phyloP scores from a whole-genome alignment of 257 asterid genomes.

The Henckelia pumila region DNA sequence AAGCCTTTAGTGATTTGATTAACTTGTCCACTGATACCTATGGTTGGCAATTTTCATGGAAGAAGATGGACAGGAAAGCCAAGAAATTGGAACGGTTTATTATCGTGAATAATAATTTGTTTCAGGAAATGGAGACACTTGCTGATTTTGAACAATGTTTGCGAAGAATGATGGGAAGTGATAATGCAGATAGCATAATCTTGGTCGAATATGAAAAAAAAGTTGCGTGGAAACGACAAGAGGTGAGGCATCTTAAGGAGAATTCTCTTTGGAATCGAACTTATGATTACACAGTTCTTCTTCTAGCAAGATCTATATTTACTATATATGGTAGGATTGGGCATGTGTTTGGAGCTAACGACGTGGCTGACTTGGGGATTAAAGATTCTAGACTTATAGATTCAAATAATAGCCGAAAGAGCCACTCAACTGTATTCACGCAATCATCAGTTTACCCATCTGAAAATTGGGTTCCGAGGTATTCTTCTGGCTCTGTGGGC shows the following conservation, averaged over 20 bases:
- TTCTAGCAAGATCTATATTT: conserved; percentile 73
- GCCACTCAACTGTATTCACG: conserved; percentile 58
- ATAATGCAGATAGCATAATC: conserved; percentile 55
- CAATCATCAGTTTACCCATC: conserved; percentile 81
- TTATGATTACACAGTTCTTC: conserved; percentile 66
- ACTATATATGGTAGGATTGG: conserved; percentile 68
- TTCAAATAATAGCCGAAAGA: conserved; percentile 44
- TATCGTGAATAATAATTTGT: conserved; percentile 48
- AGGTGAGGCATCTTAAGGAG: conserved; percentile 66
- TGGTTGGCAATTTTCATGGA: conserved; percentile 66
- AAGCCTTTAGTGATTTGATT: conserved; percentile 61
- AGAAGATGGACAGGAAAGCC: conserved; percentile 70
- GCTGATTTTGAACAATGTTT: conserved; percentile 74
- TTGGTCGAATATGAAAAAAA: conserved; percentile 80
- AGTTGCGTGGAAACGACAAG: conserved; percentile 70
- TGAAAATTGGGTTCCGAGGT: conserved; percentile 52
- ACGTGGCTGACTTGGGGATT: conserved; percentile 39
- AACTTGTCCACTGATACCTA: conserved; percentile 49
- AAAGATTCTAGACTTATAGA: conserved; percentile 45
- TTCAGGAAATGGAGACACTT: conserved; percentile 80
- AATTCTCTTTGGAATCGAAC: conserved; percentile 75
- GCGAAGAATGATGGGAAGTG: conserved; percentile 66
- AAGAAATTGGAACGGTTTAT: conserved; percentile 73
- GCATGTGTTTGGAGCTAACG: conserved; percentile 66
- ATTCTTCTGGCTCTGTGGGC: conserved; percentile 44